phyloP scores from a whole-genome alignment of 768 basidiomycete genomes.

The Cystofilobasidium bisporidii region DNA sequence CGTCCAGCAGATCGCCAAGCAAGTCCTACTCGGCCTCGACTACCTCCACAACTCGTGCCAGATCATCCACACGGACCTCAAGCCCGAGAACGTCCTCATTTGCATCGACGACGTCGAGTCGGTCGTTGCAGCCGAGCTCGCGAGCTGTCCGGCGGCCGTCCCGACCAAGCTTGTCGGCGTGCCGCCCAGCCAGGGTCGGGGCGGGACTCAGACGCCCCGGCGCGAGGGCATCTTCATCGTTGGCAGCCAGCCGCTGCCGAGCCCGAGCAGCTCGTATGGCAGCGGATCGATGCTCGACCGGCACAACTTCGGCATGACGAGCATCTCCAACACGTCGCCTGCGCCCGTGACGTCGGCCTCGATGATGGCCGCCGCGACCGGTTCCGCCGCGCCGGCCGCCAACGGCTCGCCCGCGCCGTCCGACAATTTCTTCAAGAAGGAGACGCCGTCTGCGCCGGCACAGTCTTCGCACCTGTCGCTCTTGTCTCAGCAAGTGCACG shows the following conservation, averaged over 20 bases:
- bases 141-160: slow-evolving; percentile 47
- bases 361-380: neutral
- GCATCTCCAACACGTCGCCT: slow-evolving; percentile 48
- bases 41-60: slow-evolving; percentile 97
- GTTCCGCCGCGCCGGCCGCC: neutral
- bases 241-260: slow-evolving; percentile 81
- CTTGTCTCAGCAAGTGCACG: slow-evolving; percentile 14
- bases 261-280: slow-evolving; percentile 57
- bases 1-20: slow-evolving; percentile 93
- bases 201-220: slow-evolving; percentile 91
- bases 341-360: slow-evolving; percentile 7
- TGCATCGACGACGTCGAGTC: slow-evolving; percentile 92
- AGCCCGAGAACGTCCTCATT: slow-evolving; percentile 96
- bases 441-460: slow-evolving; percentile 33
- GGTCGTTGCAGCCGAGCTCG: slow-evolving; percentile 76
- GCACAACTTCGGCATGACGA: slow-evolving; percentile 85
- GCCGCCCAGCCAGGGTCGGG: slow-evolving; percentile 74
- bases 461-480: slow-evolving; percentile 43
- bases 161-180: slow-evolving; percentile 83
- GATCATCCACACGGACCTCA: slow-evolving; percentile 95
- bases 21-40: slow-evolving; percentile 85
- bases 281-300: slow-evolving; percentile 72
- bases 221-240: slow-evolving; percentile 75
- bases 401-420: neutral
- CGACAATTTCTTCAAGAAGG: slow-evolving; percentile 37